Base-by-base conservation (phyloP, 2,329 filamentous ascomycete genomes). In the Clarireedia homoeocarpa region DNA sequence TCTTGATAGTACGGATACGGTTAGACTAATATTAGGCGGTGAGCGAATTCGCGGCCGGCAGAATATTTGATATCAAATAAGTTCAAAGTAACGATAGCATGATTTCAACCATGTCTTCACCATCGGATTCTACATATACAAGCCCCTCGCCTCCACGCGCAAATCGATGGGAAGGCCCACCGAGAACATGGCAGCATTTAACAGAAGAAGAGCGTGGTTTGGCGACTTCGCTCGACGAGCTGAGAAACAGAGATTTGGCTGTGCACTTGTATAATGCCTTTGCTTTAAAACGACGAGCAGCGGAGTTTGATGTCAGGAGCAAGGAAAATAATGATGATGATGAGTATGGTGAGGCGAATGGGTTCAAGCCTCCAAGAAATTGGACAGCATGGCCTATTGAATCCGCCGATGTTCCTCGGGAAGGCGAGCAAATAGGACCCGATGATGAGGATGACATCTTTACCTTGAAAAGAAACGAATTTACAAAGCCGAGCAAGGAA, bases 361-460 rank as follows among this genome's bases (percentile, higher is more conserved):
- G 34, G 7, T 84, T 81, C 77, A 70, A 69, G 4, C 80, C 80
- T 2, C 75, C 80, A 0, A 81, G 79, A 57, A 61, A 68, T 4
- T 96, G 92, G 91, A 89, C 88, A 17, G 88, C 91, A 0, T 96
- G 92, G 92, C 92, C 92, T 4, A 70, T 95, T 66, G 76, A 77
- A 20, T 75, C 80, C 4, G 72, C 75, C 6, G 72, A 78, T 26
- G 83, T 94, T 6, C 88, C 88, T 1, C 72, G 74, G 15, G 74
- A 76, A 14, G 73, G 74, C 20, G 78, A 88, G 59, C 69, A 74
- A 51, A 75, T 74, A 61, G 73, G 68, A 59, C 68, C 68, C 6
- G 64, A 71, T 24, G 75, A 81, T 49, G 72, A 75, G 6, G 72
- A 79, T 53, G 78, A 81, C 30, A 67, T 64, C 12, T 82, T 77